Percentiles rank a stretch among this genome's conserved stretches.
These are phyloP conservation scores for Tubosaeta brunneosetosa DNA, from an alignment of 768 basidiomycete genomes.

Conservation along the genomic window DNA sequence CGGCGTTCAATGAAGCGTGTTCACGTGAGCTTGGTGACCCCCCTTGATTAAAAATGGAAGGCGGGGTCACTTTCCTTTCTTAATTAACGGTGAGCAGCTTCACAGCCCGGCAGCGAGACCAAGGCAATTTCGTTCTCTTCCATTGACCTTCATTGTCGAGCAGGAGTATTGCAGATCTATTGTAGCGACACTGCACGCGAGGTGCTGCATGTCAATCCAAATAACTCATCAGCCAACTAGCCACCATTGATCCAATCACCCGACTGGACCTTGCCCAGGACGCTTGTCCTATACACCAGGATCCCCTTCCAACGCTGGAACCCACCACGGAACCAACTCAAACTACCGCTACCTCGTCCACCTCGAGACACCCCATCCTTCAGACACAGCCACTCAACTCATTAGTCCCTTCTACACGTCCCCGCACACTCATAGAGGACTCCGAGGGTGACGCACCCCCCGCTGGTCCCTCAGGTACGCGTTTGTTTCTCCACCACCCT, in stretches of 20 bases:
- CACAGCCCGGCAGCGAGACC: conserved; percentile 25
- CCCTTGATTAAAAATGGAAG: conserved; percentile 13
- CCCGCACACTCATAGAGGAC: conserved; percentile 59
- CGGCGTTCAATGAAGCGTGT: conserved; percentile 10
- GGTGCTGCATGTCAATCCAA: conserved; percentile 25
- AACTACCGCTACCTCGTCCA: conserved; percentile 24
- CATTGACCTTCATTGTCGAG: conserved; percentile 17
- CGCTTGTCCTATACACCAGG: conserved; percentile 39
- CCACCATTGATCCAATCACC: conserved; percentile 68
- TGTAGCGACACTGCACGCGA: conserved; percentile 17
- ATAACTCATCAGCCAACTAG: conserved; percentile 23
- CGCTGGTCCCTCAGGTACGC: conserved; percentile 24
- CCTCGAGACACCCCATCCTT: conserved; percentile 24
- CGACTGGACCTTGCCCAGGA: conserved; percentile 55
- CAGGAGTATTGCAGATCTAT: conserved; percentile 18
- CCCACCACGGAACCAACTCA: conserved; percentile 31
- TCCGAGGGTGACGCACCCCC: conserved; percentile 32
- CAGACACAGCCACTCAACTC: conserved; percentile 31
- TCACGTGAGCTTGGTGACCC: conserved; percentile 1
- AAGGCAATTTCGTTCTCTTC: conserved; percentile 17
- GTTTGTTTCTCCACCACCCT: conserved; percentile 2
- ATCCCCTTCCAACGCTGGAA: conserved; percentile 46
- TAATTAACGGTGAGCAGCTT: conserved; percentile 16
- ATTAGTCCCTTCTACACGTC: conserved; percentile 63
- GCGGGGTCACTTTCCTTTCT: conserved; percentile 28